Percentiles rank a stretch among this genome's conserved stretches.
Evolutionary conservation across 2,329 filamentous ascomycete species (phyloP).

Genomic region (Aspergillus candidus): DNA sequence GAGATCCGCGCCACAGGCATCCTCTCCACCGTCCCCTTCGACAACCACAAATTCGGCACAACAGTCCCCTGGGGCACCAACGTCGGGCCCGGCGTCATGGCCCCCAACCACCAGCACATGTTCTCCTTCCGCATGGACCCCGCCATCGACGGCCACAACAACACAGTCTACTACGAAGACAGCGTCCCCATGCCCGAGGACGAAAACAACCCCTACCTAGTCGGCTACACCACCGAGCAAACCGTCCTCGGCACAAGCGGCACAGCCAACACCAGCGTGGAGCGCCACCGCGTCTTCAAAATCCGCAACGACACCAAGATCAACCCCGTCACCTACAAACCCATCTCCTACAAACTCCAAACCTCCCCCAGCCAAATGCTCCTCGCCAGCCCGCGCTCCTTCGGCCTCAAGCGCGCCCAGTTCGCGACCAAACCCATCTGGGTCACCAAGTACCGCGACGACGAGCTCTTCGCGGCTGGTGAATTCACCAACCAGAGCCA

Average conservation of each 20-base stretch:
- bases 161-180: conserved; percentile 52
- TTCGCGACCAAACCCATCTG: conserved; percentile 52
- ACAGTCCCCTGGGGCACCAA: conserved; percentile 63
- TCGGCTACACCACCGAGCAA: conserved; percentile 54
- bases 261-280: conserved; percentile 49
- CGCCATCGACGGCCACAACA: conserved; percentile 52
- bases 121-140: conserved; percentile 63
- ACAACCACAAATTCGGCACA: conserved; percentile 49
- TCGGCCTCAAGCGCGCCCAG: conserved; percentile 43
- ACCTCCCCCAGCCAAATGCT: conserved; percentile 46
- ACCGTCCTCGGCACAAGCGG: conserved; percentile 44
- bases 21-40: conserved; percentile 60
- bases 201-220: conserved; percentile 55
- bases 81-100: conserved; percentile 64
- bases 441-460: conserved; percentile 49
- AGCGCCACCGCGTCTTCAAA: conserved; percentile 47
- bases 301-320: conserved; percentile 45
- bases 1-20: conserved; percentile 66
- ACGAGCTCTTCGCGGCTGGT: conserved; percentile 49
- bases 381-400: conserved; percentile 41
- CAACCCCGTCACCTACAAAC: conserved; percentile 43
- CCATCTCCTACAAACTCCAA: conserved; percentile 46
- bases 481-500: conserved; percentile 49
- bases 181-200: conserved; percentile 48
- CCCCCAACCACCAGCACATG: conserved; percentile 68